Evolutionary conservation across 306 rosid genomes (phyloP).

Genomic region (Mucuna pruriens): DNA sequence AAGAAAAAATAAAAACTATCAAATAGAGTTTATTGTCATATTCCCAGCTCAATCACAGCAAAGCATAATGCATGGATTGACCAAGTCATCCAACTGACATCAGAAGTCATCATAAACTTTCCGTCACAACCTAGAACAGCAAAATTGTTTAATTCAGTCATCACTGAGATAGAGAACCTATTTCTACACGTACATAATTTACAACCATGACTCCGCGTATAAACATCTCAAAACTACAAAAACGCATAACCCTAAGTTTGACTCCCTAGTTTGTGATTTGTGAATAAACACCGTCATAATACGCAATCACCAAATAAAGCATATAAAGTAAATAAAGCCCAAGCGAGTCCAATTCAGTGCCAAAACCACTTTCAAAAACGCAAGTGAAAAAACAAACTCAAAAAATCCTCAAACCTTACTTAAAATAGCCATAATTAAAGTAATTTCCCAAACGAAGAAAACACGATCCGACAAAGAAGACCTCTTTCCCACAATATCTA

Average conservation of each 20-base stretch:
- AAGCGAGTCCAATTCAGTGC: constrained; percentile 4
- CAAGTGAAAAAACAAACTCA: not conserved
- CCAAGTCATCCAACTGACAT: constrained; percentile 2
- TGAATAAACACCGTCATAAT: constrained; percentile 28
- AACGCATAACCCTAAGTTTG: not conserved
- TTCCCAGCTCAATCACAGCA: not conserved
- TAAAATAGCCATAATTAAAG: constrained; percentile 36
- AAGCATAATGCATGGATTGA: not conserved
- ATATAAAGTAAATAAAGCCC: not conserved
- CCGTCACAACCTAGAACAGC: not conserved
- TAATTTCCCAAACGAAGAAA: constrained; percentile 31
- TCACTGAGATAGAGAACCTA: not conserved
- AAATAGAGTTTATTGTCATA: not conserved
- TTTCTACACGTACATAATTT: not conserved
- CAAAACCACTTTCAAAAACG: constrained; percentile 36
- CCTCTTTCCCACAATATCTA: constrained; percentile 5
- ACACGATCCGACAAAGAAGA: constrained; percentile 34
- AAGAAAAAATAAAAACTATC: not conserved
- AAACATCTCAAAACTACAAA: constrained; percentile 3
- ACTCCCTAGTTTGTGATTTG: constrained; percentile 6
- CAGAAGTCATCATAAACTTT: not conserved
- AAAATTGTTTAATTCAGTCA: constrained; percentile 1
- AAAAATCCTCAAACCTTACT: constrained; percentile 41
- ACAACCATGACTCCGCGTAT: not conserved
- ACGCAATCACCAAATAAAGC: constrained; percentile 32